Evolutionary conservation across 2,329 filamentous ascomycete genomes (phyloP).

Genomic region (Coccinonectria pachysandricola): DNA sequence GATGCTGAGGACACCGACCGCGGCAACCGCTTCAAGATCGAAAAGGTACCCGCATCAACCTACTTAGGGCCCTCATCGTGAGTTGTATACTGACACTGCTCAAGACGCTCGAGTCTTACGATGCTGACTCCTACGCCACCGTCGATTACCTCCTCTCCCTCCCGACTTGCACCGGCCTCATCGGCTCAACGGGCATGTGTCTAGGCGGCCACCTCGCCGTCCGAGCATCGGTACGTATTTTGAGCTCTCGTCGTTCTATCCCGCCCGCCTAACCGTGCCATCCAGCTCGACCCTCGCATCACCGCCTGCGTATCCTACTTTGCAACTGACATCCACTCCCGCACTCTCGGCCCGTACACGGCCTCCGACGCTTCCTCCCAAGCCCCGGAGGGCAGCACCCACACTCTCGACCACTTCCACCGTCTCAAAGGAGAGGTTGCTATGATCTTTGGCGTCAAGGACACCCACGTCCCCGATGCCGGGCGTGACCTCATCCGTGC

Average conservation of each 20-base stretch:
- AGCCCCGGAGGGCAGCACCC: constrained; percentile 29
- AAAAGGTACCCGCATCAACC: constrained; percentile 49
- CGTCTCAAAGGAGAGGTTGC: constrained; percentile 74
- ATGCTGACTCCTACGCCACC: constrained; percentile 61
- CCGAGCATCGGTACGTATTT: constrained; percentile 39
- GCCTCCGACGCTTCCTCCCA: constrained; percentile 36
- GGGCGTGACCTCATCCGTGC: constrained; percentile 76
- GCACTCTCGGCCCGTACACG: constrained; percentile 56
- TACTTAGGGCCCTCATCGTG: too few species aligned
- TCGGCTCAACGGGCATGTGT: constrained; percentile 83
- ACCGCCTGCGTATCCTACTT: constrained; percentile 78
- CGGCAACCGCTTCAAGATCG: constrained; percentile 78
- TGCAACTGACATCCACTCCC: constrained; percentile 79
- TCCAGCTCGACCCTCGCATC: constrained; percentile 61
- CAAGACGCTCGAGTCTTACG: constrained; percentile 74
- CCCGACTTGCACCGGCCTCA: constrained; percentile 67
- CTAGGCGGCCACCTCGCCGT: constrained; percentile 77
- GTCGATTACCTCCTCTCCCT: constrained; percentile 62
- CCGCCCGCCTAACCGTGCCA: neutral
- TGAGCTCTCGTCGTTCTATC: neutral
- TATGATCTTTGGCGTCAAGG: constrained; percentile 86
- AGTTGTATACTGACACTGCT: too few species aligned
- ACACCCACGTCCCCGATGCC: constrained; percentile 77
- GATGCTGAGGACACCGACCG: constrained; percentile 79
- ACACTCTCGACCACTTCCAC: constrained; percentile 43